phyloP scores from a whole-genome alignment of 2,329 filamentous ascomycete species.

The Diaporthe amygdali region DNA sequence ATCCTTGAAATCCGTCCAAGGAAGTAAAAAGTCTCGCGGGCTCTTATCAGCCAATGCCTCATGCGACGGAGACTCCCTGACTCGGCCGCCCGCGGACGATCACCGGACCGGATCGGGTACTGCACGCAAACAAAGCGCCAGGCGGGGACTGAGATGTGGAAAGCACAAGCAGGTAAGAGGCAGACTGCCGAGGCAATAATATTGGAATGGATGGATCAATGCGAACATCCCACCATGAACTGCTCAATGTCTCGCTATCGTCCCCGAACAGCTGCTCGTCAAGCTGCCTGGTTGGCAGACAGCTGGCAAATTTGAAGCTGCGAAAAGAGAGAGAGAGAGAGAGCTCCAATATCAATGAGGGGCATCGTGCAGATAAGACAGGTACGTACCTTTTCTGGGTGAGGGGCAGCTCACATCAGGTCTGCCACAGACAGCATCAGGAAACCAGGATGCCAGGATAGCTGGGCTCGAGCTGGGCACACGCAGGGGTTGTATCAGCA shows the following conservation, averaged over 20 bases:
- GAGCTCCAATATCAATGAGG: constrained; percentile 10
- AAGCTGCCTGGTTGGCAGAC: neutral
- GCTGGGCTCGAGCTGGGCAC: neutral
- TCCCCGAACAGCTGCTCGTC: too few relatives aligned
- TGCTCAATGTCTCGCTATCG: too few relatives aligned
- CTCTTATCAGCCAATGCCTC: constrained; percentile 20
- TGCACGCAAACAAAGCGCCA: neutral
- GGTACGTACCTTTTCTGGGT: neutral
- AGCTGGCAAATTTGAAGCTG: neutral
- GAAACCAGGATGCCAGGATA: too few relatives aligned
- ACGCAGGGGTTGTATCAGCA: neutral
- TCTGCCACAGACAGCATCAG: too few relatives aligned
- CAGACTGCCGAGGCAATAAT: neutral
- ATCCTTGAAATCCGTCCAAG: neutral
- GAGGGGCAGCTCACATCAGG: neutral
- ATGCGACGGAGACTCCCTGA: neutral
- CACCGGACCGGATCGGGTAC: constrained; percentile 8
- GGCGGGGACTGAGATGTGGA: neutral
- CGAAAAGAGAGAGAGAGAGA: neutral
- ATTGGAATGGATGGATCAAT: neutral
- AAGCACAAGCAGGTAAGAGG: neutral
- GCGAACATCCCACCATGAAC: too few relatives aligned
- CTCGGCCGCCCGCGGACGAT: constrained; percentile 6
- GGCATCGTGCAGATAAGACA: neutral
- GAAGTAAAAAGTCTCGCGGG: neutral